phyloP scores from a whole-genome alignment of 2,329 filamentous ascomycete species.

The Dothistroma septosporum region DNA sequence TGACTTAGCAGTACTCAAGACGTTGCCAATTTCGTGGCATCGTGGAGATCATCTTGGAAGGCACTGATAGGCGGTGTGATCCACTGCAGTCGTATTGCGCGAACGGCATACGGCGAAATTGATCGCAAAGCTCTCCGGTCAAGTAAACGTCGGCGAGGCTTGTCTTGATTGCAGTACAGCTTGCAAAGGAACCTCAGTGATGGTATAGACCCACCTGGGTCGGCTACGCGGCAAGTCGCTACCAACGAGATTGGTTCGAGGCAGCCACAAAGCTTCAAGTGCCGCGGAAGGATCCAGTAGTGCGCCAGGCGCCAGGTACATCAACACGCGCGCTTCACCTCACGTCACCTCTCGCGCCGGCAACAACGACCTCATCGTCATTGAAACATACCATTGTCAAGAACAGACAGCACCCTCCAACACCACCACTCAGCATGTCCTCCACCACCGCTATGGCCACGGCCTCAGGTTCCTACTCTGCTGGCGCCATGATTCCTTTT shows the following conservation, averaged over 20 bases:
- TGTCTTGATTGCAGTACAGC: neutral
- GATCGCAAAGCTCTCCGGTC: neutral
- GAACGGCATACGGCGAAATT: neutral
- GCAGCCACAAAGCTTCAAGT: neutral
- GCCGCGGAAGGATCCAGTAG: neutral
- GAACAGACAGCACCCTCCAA: neutral
- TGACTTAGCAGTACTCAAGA: conserved; percentile 32
- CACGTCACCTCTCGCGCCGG: neutral
- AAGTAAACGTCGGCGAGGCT: neutral
- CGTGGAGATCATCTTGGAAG: conserved; percentile 44
- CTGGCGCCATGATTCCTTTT: conserved; percentile 29
- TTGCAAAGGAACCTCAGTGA: neutral
- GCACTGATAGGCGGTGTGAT: conserved; percentile 45
- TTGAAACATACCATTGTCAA: neutral
- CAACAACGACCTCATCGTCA: neutral
- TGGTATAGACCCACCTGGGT: neutral
- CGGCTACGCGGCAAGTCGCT: neutral
- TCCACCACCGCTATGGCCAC: neutral
- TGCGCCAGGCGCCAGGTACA: neutral
- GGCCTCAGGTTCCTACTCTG: neutral
- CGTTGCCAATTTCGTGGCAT: conserved; percentile 38
- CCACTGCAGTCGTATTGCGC: conserved; percentile 28
- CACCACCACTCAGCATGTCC: conserved; percentile 2
- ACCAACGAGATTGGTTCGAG: neutral
- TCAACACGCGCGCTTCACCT: neutral